Conservation (phyloP, 169 alveolate species). For the Theileria equi region DNA sequence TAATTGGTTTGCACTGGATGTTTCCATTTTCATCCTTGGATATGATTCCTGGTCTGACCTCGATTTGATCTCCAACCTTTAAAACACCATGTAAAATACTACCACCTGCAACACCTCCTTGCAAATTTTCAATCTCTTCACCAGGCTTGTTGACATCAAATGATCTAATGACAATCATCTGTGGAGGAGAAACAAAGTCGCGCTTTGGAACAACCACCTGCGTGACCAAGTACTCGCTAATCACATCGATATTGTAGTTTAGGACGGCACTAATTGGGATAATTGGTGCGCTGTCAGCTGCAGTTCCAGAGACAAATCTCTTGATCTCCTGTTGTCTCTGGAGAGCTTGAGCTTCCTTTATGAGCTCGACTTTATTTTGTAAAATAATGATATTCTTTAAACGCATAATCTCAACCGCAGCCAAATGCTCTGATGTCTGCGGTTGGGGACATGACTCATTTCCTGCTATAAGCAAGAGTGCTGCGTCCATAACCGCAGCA, state of each 20-base stretch:
- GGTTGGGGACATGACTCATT: conserved; percentile 97
- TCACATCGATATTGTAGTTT: conserved; percentile 95
- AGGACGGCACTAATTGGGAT: conserved; percentile 95
- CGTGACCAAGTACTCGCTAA: conserved; percentile 89
- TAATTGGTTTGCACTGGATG: conserved; percentile 87
- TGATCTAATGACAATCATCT: conserved; percentile 95
- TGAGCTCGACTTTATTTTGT: conserved; percentile 97
- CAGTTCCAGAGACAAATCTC: conserved; percentile 86
- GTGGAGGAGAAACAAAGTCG: conserved; percentile 96
- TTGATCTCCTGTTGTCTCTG: conserved; percentile 93
- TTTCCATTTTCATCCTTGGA: conserved; percentile 86
- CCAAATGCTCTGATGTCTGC: conserved; percentile 99
- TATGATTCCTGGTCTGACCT: conserved; percentile 96
- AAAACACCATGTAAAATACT: conserved; percentile 94
- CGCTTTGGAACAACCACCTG: conserved; percentile 96
- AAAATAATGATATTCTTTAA: conserved; percentile 94
- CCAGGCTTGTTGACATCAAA: conserved; percentile 99
- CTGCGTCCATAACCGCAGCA: conserved; percentile 99
- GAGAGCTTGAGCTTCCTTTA: conserved; percentile 92
- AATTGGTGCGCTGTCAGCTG: conserved; percentile 97
- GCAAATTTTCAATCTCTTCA: conserved; percentile 90
- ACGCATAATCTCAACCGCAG: conserved; percentile 99
- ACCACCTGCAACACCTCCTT: conserved; percentile 99
- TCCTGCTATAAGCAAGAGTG: conserved; percentile 94
- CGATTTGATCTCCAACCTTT: conserved; percentile 95